Conservation (phyloP, 495 filamentous ascomycete species). For the Podospora fimiseda region DNA sequence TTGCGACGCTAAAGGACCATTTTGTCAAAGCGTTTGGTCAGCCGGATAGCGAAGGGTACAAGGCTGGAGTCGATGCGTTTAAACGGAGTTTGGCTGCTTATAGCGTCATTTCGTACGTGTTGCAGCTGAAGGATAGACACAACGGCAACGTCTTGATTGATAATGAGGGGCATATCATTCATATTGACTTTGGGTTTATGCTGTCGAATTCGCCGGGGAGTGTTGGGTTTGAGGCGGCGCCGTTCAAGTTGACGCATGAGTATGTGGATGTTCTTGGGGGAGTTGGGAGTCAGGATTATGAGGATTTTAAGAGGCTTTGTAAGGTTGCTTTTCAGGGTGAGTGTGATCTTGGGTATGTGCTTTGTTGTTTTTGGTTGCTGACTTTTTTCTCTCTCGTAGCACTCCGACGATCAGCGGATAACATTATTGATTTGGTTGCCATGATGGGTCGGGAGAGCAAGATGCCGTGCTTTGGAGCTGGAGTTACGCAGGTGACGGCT, state of each 20-base stretch:
- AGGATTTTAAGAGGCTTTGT: conserved; percentile 61
- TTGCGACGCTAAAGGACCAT: conserved; percentile 69
- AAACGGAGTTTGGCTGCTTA: conserved; percentile 65
- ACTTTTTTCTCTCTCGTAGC: conserved; percentile 33
- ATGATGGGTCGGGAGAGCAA: conserved; percentile 70
- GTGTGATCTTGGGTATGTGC: too few relatives aligned
- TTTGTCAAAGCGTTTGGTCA: conserved; percentile 68
- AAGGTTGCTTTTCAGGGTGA: conserved; percentile 68
- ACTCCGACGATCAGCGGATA: conserved; percentile 62
- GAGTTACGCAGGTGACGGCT: conserved; percentile 53
- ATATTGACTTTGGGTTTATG: conserved; percentile 83
- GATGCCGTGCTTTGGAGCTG: conserved; percentile 70
- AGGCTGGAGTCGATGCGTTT: conserved; percentile 61
- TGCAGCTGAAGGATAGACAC: conserved; percentile 75
- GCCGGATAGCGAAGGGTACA: conserved; percentile 54
- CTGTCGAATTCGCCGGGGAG: conserved; percentile 69
- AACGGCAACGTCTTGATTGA: conserved; percentile 76
- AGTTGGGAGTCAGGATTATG: conserved; percentile 53
- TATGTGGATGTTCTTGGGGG: conserved; percentile 72
- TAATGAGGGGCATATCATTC: conserved; percentile 71
- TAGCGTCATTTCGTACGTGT: conserved; percentile 67
- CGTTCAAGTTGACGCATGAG: conserved; percentile 72
- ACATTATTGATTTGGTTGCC: conserved; percentile 63
- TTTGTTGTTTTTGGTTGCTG: neutral
- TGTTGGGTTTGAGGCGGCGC: conserved; percentile 72